phyloP scores from a whole-genome alignment of 805 yeast species.

The Cyberlindnera euphorbiiphila region DNA sequence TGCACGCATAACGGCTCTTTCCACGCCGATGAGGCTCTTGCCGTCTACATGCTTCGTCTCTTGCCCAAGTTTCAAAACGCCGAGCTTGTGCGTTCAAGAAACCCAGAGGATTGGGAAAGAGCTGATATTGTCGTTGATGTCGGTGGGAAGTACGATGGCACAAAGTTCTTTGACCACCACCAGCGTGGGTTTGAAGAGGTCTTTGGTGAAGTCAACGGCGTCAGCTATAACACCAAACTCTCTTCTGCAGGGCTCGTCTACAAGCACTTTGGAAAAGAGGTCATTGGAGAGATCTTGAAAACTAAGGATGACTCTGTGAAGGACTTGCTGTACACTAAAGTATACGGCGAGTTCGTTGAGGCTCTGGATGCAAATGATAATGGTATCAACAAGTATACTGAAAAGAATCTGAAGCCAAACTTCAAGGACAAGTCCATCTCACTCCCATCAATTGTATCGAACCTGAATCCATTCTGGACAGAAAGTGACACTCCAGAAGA shows the following conservation, averaged over 20 bases:
- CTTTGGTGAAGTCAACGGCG: conserved; percentile 42
- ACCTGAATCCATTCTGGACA: conserved; percentile 85
- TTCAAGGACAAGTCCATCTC: conserved; percentile 73
- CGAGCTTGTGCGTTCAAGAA: conserved; percentile 76
- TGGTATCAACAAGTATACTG: conserved; percentile 72
- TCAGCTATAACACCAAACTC: conserved; percentile 64
- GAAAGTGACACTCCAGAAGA: conserved; percentile 60
- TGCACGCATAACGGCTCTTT: conserved; percentile 93
- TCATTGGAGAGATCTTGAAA: conserved; percentile 50
- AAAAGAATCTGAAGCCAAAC: conserved; percentile 46
- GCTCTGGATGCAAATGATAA: conserved; percentile 95
- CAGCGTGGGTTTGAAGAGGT: conserved; percentile 85
- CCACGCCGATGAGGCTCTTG: conserved; percentile 96
- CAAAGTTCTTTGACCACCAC: conserved; percentile 90
- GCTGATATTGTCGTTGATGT: conserved; percentile 96
- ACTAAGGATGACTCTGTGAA: conserved; percentile 40
- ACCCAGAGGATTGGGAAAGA: conserved; percentile 73
- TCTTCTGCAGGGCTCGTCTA: conserved; percentile 92
- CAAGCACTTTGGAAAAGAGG: conserved; percentile 77
- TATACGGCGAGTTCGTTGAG: conserved; percentile 86
- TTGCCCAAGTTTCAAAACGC: conserved; percentile 68
- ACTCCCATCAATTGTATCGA: conserved; percentile 72
- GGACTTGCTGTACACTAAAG: conserved; percentile 63
- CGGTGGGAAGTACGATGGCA: conserved; percentile 83
- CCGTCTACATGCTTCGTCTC: conserved; percentile 77